Evolutionary conservation across 139 green algal genomes (phyloP).

Genomic region (Deuterostichococcus epilithicus): DNA sequence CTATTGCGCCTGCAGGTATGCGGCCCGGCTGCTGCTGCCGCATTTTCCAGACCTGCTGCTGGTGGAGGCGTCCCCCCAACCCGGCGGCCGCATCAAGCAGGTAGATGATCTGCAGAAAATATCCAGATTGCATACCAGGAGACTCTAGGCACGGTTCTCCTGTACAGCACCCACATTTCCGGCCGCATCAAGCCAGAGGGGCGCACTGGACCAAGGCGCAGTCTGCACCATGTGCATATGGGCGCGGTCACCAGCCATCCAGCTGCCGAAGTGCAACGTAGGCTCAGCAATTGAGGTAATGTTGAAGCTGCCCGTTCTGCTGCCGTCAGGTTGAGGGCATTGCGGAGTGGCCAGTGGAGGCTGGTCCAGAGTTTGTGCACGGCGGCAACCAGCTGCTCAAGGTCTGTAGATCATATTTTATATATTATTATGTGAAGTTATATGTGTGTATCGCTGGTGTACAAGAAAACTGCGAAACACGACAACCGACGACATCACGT

Average conservation of each 20-base stretch:
- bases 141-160: not conserved
- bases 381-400: conserved; percentile 44
- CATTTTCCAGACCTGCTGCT: conserved; percentile 56
- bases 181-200: not conserved
- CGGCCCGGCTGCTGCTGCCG: not conserved
- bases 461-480: too few species aligned
- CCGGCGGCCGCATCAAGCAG: conserved; percentile 64
- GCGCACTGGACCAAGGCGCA: not conserved
- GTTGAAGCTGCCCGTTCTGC: not conserved
- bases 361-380: conserved; percentile 81
- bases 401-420: not conserved
- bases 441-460: too few species aligned
- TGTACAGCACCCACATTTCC: not conserved
- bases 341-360: conserved; percentile 71
- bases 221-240: not conserved
- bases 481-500: too few species aligned
- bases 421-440: too few species aligned
- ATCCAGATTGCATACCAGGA: not conserved
- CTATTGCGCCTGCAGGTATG: not conserved
- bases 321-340: conserved; percentile 51
- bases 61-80: conserved; percentile 54
- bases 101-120: conserved; percentile 9
- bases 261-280: not conserved
- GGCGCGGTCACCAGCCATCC: not conserved
- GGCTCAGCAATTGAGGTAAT: not conserved